phyloP scores from a whole-genome alignment of 2,329 filamentous ascomycete genomes.

The Sclerotinia subarctica region DNA sequence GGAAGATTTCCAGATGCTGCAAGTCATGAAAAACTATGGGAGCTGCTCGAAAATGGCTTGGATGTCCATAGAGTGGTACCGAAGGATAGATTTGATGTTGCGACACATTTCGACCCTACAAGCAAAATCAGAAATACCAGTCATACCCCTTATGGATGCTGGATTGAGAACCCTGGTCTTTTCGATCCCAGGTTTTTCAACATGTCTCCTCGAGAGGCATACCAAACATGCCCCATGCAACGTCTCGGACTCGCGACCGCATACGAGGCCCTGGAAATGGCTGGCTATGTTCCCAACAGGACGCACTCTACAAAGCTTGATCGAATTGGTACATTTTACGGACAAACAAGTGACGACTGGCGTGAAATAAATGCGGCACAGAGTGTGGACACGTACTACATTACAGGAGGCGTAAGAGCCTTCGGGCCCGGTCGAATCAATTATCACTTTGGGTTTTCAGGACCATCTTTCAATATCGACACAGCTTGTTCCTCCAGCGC shows the following conservation, averaged over 20 bases:
- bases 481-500: constrained; percentile 44
- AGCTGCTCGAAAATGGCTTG: constrained; percentile 68
- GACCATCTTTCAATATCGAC: constrained; percentile 43
- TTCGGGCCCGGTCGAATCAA: constrained; percentile 40
- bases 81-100: constrained; percentile 68
- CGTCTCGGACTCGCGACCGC: constrained; percentile 72
- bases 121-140: constrained; percentile 70
- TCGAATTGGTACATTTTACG: constrained; percentile 38
- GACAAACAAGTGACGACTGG: constrained; percentile 38
- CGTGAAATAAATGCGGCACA: constrained; percentile 37
- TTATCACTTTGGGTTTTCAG: constrained; percentile 45
- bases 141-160: constrained; percentile 68
- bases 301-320: constrained; percentile 44
- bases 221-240: constrained; percentile 79
- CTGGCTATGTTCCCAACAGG: constrained; percentile 59
- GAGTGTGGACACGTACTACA: constrained; percentile 37
- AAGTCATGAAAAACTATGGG: constrained; percentile 70
- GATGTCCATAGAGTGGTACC: constrained; percentile 68
- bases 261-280: constrained; percentile 80
- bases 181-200: constrained; percentile 87
- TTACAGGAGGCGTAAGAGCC: constrained; percentile 37
- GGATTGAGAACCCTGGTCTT: constrained; percentile 65
- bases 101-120: constrained; percentile 67
- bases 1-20: constrained; percentile 73
- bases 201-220: constrained; percentile 78